Evolutionary conservation across 1,284 basidiomycete species (phyloP).

Genomic region (Moniliophthora roreri): DNA sequence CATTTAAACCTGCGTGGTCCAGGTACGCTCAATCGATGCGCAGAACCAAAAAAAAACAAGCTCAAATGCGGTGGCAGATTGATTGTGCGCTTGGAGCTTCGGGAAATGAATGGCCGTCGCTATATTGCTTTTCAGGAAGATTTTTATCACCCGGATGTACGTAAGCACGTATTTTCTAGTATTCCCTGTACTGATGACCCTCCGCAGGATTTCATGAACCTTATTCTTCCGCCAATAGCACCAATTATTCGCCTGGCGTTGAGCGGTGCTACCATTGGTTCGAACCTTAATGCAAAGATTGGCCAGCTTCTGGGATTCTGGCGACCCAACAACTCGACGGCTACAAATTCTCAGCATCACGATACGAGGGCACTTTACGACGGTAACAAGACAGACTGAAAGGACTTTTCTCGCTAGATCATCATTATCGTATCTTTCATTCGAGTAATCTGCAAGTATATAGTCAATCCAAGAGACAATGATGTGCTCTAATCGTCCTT

Average conservation of each 20-base stretch:
- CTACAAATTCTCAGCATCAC: background rate
- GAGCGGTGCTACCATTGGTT: conserved; percentile 35
- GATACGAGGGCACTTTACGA: conserved; percentile 9
- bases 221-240: conserved; percentile 49
- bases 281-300: conserved; percentile 42
- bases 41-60: conserved; percentile 43
- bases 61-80: conserved; percentile 45
- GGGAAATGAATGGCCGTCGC: conserved; percentile 35
- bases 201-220: conserved; percentile 45
- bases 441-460: too few species aligned
- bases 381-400: conserved; percentile 13
- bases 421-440: too few species aligned
- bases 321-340: conserved; percentile 17
- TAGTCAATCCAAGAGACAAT: too few species aligned
- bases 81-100: conserved; percentile 46
- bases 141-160: conserved; percentile 60
- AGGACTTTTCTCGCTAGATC: background rate
- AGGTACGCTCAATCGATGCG: conserved; percentile 46
- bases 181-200: background rate
- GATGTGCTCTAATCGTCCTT: too few species aligned
- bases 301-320: conserved; percentile 43
- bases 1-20: conserved; percentile 43
- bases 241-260: conserved; percentile 41
- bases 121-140: conserved; percentile 59
- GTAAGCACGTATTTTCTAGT: conserved; percentile 13